A percentile compares a stretch with the other conserved stretches of the same genome.
phyloP scores from a whole-genome alignment of 192 early-diverging fungal species.

The Linnemannia schmuckeri region DNA sequence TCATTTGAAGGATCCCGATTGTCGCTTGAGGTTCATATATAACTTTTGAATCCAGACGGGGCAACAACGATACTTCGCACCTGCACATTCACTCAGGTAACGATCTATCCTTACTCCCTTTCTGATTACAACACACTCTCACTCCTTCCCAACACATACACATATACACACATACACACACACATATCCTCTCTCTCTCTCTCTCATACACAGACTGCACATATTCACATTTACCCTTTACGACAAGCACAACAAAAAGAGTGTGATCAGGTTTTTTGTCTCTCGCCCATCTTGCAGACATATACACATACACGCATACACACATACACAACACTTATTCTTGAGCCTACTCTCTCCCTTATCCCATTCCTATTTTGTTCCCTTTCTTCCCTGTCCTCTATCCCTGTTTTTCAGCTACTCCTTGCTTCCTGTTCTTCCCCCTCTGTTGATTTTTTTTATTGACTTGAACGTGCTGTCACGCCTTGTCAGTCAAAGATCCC shows the following conservation, averaged over 20 bases:
- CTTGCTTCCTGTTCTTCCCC: background rate
- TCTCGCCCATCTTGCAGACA: background rate
- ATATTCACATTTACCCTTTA: background rate
- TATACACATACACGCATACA: background rate
- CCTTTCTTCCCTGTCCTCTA: background rate
- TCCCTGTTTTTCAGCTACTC: background rate
- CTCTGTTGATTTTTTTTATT: background rate
- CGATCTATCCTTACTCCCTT: background rate
- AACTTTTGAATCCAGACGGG: conserved; percentile 28
- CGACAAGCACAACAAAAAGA: background rate
- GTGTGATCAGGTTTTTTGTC: background rate
- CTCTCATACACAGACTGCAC: background rate
- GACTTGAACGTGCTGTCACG: background rate
- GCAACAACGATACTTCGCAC: background rate
- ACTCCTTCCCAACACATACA: background rate
- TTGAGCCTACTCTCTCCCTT: background rate
- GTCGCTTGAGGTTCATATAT: background rate
- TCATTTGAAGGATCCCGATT: background rate
- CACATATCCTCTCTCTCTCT: background rate
- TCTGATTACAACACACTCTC: conserved; percentile 1
- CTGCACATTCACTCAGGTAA: background rate
- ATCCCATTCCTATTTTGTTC: background rate
- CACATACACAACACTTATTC: background rate
- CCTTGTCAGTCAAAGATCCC: background rate
- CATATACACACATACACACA: no score